Evolutionary conservation across 2,329 filamentous ascomycete genomes (phyloP), one percentile per base, ranked within the genome.

Genomic region (Magnaporthiopsis incrustans): DNA sequence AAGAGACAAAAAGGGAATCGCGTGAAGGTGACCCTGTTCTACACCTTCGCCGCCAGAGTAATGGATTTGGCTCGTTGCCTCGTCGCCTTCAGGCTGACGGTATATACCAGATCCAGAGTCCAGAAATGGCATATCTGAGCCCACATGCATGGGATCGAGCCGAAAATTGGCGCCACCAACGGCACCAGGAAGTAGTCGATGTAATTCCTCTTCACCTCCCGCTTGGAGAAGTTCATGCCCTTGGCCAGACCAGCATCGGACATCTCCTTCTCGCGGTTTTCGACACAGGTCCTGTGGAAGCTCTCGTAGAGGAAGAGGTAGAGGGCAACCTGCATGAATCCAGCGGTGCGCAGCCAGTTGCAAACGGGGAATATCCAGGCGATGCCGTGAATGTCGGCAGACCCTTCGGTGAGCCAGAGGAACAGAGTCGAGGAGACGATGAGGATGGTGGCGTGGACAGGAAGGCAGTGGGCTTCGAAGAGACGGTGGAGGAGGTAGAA

Each of bases 381-480:
- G 38, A 90, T 74, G 35, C 81, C 74, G 66, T 85, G 78, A 61
- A 82, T 76, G 68, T 87, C 81, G 57, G 77, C 73, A 63, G 77
- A 74, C 65, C 77, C 77, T 64, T 84, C 78, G 18, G 82, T 82
- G 38, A 85, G 76, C 70, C 81, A 79, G 56, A 81, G 76, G 73
- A 86, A 90, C 4, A 89, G 69, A 0, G 84, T 82, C 0, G 86
- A 88, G 2, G 85, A 80, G 58, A 89, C 69, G 32, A 90, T 79
- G 33, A 89, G 77, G 59, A 89, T 83, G 8, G 83, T 84, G 76
- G 86, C 85, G 69, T 91, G 88, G 22, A 86, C 81, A 0, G 88
- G 87, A 30, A 91, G 77, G 72, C 90, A 90, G 72, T 91, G 88
- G 0, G 88, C 88, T 73, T 91, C 88, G 69, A 89, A 91, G n/a